Base-by-base conservation (phyloP, 805 yeast genomes). In the Blastobotrys parvus region DNA sequence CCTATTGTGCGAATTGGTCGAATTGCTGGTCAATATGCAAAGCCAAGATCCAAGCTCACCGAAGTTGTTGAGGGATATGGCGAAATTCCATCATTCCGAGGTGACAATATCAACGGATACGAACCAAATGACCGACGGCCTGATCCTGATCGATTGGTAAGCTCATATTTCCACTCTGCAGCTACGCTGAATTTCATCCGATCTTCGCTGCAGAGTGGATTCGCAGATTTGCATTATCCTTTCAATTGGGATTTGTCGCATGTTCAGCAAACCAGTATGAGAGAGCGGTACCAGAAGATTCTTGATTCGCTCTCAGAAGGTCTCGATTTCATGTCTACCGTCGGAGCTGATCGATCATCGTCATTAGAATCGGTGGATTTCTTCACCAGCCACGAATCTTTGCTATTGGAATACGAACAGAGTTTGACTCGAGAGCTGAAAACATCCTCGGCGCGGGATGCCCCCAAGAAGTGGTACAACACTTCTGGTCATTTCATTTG, bases 1-100 rank as follows among this genome's bases (percentile, higher is more conserved):
- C 71, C 71, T 2, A 53, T 67, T 13, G 61, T 64, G 15, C 55
- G 71, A 18, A 60, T 67, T 23, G 71, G 68, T 11, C 60, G 71
- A 17, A 66, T 67, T 36, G 71, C 71, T 2, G 71, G 71, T 6
- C 71, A 67, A 49, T 67, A 66, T 48, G 71, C 71, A 11, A 67
- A 67, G 53, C 71, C 71, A 1, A 56, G 71, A 18, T 64, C 69
- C n/a, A 67, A 65, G 48, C 53, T 62, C 37, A 67, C 70, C 13
- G 71, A 67, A 46, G 58, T 53, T n/a, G 62, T 63, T 4, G 58
- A 64, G 25, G 72, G 71, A 13, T 50, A 49, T 32, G 59, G 59
- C 25, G 64, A 61, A 35, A 58, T 66, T 40, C 66, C 67, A 7
- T 63, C 70, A 15, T 67, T 67, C 55, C 48, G 71, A 17, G 71